A percentile compares a stretch with the other conserved stretches of the same genome.
phyloP scores from a whole-genome alignment of 306 rosid species.

The Begonia masoniana region DNA sequence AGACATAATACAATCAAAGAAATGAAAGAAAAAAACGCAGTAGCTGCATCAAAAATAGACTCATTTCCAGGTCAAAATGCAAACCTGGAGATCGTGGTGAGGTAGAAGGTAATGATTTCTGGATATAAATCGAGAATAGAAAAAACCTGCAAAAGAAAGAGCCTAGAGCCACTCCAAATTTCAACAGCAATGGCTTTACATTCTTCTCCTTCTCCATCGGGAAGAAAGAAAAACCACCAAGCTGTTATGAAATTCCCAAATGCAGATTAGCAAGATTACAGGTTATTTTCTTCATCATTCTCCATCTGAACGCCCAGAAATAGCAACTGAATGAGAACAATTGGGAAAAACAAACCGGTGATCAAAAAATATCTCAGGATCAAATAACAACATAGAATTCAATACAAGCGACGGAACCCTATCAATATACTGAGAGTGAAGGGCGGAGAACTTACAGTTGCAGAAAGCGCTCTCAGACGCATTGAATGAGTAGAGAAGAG shows the following conservation, averaged over 20 bases:
- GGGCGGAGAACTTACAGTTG: slow-evolving; percentile 13
- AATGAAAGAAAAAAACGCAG: too few relatives aligned
- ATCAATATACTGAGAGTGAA: background rate
- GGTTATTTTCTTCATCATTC: slow-evolving; percentile 40
- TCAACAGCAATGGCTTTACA: slow-evolving; percentile 42
- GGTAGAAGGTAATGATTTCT: slow-evolving; percentile 24
- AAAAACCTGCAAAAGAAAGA: slow-evolving; percentile 62
- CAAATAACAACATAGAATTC: too few relatives aligned
- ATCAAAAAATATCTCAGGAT: too few relatives aligned
- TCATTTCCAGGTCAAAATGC: too few relatives aligned
- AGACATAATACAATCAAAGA: slow-evolving; percentile 1
- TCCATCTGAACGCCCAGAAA: slow-evolving; percentile 30
- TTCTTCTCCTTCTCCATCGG: slow-evolving; percentile 27
- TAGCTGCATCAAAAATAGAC: too few relatives aligned
- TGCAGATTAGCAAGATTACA: slow-evolving; percentile 4
- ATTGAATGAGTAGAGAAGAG: slow-evolving; percentile 14
- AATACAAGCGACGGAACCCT: background rate
- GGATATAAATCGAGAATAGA: slow-evolving; percentile 38
- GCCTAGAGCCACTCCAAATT: slow-evolving; percentile 66
- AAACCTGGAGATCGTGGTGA: slow-evolving; percentile 25
- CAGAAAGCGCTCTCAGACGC: slow-evolving; percentile 3
- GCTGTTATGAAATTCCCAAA: slow-evolving; percentile 12
- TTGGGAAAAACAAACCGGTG: too few relatives aligned
- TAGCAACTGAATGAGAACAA: background rate
- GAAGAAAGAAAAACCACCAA: slow-evolving; percentile 9